These are phyloP conservation scores for Carex scoparia DNA, from an alignment of 176 grass and related monocot species.

Conservation along the genomic window DNA sequence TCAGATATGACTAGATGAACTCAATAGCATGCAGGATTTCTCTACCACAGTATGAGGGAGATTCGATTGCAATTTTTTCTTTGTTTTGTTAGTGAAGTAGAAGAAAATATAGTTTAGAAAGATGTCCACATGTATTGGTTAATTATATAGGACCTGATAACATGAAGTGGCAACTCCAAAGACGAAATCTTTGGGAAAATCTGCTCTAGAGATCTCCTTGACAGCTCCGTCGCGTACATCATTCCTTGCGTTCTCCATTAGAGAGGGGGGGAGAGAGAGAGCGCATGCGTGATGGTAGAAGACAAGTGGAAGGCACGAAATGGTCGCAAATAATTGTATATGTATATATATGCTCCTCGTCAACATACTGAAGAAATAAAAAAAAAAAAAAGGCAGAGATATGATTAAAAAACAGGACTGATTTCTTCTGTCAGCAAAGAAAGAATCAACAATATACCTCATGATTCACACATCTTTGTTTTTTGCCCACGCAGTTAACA, in stretches of 20 bases:
- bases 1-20: too few species aligned
- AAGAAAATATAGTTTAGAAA: neutral
- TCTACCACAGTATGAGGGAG: too few species aligned
- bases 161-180: slow-evolving; percentile 97
- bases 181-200: slow-evolving; percentile 73
- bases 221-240: slow-evolving; percentile 19
- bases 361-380: too few species aligned
- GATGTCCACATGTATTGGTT: neutral
- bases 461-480: too few species aligned
- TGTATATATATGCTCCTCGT: too few species aligned
- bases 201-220: slow-evolving; percentile 40
- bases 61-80: neutral
- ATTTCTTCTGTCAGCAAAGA: too few species aligned
- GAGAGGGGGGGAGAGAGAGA: neutral
- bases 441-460: too few species aligned
- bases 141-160: slow-evolving; percentile 43
- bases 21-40: too few species aligned
- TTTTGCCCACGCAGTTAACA: too few species aligned
- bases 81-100: neutral
- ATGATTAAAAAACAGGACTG: too few species aligned
- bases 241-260: slow-evolving; percentile 42
- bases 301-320: neutral
- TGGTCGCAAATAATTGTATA: neutral
- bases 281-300: neutral
- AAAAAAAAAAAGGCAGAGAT: too few species aligned